Evolutionary conservation across 2,329 filamentous ascomycete genomes (phyloP).

Genomic region (Monosporascus sp.): DNA sequence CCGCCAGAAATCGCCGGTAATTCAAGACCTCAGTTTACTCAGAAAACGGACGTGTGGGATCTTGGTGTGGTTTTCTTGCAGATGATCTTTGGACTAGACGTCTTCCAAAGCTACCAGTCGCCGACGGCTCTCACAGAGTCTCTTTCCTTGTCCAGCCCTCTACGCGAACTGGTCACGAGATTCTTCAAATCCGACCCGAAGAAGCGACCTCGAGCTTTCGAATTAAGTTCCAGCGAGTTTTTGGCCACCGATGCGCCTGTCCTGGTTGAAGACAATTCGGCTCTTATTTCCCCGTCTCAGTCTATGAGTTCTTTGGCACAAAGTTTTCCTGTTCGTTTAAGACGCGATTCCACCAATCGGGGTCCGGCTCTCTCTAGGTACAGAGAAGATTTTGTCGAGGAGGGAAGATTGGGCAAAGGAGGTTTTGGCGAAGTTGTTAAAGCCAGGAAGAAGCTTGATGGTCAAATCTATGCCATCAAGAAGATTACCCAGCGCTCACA

Average conservation of each 20-base stretch:
- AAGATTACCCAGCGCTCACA: conserved; percentile 84
- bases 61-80: conserved; percentile 87
- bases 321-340: conserved; percentile 42
- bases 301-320: conserved; percentile 38
- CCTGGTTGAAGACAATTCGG: conserved; percentile 41
- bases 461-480: conserved; percentile 92
- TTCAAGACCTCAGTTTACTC: conserved; percentile 58
- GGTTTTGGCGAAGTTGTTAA: conserved; percentile 97
- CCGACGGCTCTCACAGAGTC: conserved; percentile 69
- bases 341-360: conserved; percentile 57
- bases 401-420: conserved; percentile 83
- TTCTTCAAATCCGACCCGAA: conserved; percentile 83
- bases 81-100: conserved; percentile 84
- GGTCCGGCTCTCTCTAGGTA: conserved; percentile 66
- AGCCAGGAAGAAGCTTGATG: conserved; percentile 88
- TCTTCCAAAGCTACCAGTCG: conserved; percentile 72
- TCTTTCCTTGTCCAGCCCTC: conserved; percentile 65
- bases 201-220: conserved; percentile 79
- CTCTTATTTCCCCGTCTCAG: conserved; percentile 34
- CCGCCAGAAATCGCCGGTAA: conserved; percentile 69
- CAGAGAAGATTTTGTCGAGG: conserved; percentile 83
- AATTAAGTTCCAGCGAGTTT: conserved; percentile 61
- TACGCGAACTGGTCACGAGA: conserved; percentile 75
- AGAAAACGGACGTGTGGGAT: conserved; percentile 92
- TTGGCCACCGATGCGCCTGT: conserved; percentile 61